These are phyloP conservation scores for Saccharomyces pastorianus DNA, from an alignment of 1,139 yeast genomes.

Conservation along the genomic window DNA sequence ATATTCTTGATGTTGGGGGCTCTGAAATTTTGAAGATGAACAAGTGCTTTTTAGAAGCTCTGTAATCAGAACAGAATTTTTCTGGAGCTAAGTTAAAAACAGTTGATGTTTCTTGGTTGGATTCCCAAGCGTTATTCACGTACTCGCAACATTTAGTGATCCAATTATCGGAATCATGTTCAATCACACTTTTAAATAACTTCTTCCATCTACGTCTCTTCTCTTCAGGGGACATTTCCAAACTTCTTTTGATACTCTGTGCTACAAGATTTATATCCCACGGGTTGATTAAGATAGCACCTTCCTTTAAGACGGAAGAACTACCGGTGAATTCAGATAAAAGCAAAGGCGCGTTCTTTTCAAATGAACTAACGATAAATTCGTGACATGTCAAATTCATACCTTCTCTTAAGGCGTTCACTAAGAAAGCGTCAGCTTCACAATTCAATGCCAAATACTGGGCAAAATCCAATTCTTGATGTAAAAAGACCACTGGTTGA, in stretches of 20 bases:
- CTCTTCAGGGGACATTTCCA: constrained; percentile 54
- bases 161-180: constrained; percentile 71
- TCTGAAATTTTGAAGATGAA: constrained; percentile 45
- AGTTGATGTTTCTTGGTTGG: constrained; percentile 38
- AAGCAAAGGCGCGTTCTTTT: constrained; percentile 68
- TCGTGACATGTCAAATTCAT: constrained; percentile 93
- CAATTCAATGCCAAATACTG: constrained; percentile 77
- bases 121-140: constrained; percentile 53
- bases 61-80: constrained; percentile 32
- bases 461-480: constrained; percentile 77
- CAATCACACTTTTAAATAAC: constrained; percentile 49
- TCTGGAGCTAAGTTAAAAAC: constrained; percentile 35
- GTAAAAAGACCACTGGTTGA: constrained; percentile 76
- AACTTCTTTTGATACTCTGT: constrained; percentile 48
- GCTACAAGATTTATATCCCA: constrained; percentile 71
- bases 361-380: constrained; percentile 64
- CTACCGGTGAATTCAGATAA: constrained; percentile 90
- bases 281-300: constrained; percentile 79
- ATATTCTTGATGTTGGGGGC: constrained; percentile 42
- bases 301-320: constrained; percentile 60
- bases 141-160: constrained; percentile 47
- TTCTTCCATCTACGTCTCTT: constrained; percentile 51
- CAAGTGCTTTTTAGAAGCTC: constrained; percentile 35
- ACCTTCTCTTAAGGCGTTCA: constrained; percentile 87
- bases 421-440: constrained; percentile 80